Base-by-base conservation (phyloP, 202 grass and related monocot genomes). In the Elaeis oleifera region DNA sequence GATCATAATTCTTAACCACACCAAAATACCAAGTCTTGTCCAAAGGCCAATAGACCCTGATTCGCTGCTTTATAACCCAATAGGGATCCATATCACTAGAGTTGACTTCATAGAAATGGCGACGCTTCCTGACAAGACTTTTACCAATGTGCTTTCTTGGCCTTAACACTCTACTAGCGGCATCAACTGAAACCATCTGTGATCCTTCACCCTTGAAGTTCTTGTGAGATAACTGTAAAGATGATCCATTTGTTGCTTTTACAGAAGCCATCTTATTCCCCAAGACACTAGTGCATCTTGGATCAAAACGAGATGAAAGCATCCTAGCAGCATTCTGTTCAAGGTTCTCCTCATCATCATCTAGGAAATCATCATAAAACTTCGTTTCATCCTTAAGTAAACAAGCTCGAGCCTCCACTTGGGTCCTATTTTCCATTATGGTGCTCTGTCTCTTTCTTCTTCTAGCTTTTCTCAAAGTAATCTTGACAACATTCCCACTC, bases 251-350 rank as follows among this genome's bases (percentile, higher is more conserved):
- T 51, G 56, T 66, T 65, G 67, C 63, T 71, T 64, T 80, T 74
- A 27, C n/a, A 59, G 69, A 75, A 75, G 64, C 52, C 27, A 51
- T 53, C 54, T 31, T 75, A 51, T 80, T 80, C 65, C 63, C 73
- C 61, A 29, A 51, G 49, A 74, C 56, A 54, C 68, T 63, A 66
- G 67, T 49, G 76, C 77, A 82, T 74, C 49, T 86, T 32, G 84
- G 79, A 84, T 94, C 79, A 64, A 85, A 84, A 57, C 91, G 83
- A 65, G 94, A 99, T 82, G 82, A 99, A 61, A 99, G 85, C 85
- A 92, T 94, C 70, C 78, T 74, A n/a, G 94, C 94, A 73, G 88
- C 94, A 94, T 99, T 76, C 75, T 92, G 81, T 72, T 99, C 94
- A 51, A 99, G 76, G 72, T 61, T 85, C 71, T 71, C 87, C 73